A percentile compares a stretch with the other conserved stretches of the same genome.
Evolutionary conservation across 2,329 filamentous ascomycete genomes (phyloP).

Genomic region (Cercospora brassicicola): DNA sequence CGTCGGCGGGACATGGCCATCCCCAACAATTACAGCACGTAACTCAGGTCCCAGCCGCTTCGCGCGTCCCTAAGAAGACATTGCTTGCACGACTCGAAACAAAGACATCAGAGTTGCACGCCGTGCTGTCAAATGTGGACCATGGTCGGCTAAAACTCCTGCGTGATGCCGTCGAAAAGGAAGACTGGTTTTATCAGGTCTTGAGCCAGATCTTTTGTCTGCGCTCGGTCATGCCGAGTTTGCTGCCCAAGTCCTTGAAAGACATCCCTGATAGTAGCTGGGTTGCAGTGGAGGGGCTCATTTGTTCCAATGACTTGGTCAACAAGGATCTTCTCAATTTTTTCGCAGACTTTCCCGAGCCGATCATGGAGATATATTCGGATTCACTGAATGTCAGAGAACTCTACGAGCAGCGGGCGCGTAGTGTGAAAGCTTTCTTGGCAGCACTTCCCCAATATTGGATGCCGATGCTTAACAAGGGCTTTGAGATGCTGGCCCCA

Average conservation of each 20-base stretch:
- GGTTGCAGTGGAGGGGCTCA: conserved; percentile 46
- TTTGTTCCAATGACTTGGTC: conserved; percentile 51
- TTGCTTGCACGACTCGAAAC: conserved; percentile 14
- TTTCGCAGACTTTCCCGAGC: conserved; percentile 55
- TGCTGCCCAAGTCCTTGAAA: conserved; percentile 43
- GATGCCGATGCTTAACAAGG: conserved; percentile 22
- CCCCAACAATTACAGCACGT: not conserved
- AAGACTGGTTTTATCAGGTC: conserved; percentile 64
- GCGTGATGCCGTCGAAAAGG: conserved; percentile 53
- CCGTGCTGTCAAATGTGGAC: conserved; percentile 17
- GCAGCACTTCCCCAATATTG: conserved; percentile 28
- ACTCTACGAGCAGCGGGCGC: conserved; percentile 38
- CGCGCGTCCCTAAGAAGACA: conserved; percentile 12
- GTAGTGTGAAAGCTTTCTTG: conserved; percentile 28
- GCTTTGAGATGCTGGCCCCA: conserved; percentile 48
- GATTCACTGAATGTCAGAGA: conserved; percentile 43
- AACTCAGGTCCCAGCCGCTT: conserved; percentile 6
- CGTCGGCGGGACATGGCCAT: conserved; percentile 4
- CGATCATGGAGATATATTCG: conserved; percentile 42
- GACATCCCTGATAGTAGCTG: conserved; percentile 35
- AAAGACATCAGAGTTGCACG: conserved; percentile 5
- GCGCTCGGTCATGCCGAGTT: conserved; percentile 47
- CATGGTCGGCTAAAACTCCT: conserved; percentile 56
- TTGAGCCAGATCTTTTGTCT: conserved; percentile 66
- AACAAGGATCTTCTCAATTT: conserved; percentile 44